phyloP scores from a whole-genome alignment of 495 filamentous ascomycete species.

The Aspergillus homomorphus region DNA sequence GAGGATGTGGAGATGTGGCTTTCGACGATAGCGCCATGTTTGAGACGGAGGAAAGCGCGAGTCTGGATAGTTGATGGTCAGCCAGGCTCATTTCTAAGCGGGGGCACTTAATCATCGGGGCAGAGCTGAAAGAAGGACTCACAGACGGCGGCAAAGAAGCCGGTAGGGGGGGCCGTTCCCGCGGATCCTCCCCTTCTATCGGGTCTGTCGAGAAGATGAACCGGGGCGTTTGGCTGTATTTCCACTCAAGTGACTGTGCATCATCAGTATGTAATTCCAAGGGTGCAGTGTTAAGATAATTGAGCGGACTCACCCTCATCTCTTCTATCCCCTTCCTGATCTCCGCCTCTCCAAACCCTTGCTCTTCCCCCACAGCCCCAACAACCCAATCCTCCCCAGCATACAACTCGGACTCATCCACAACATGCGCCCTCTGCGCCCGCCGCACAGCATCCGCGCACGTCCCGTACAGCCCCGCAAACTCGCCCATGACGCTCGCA shows the following conservation, averaged over 20 bases:
- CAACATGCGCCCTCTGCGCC: constrained; percentile 32
- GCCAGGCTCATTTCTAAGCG: not conserved
- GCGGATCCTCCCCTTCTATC: constrained; percentile 50
- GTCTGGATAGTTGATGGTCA: constrained; percentile 23
- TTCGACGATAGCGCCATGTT: constrained; percentile 44
- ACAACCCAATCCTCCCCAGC: constrained; percentile 42
- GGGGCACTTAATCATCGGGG: too few species aligned
- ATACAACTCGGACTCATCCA: constrained; percentile 35
- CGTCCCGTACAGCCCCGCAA: constrained; percentile 30
- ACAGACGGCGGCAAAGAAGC: constrained; percentile 38
- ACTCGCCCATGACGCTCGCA: constrained; percentile 34
- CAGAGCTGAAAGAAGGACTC: constrained; percentile 17
- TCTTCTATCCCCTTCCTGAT: constrained; percentile 60
- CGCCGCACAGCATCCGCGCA: constrained; percentile 32
- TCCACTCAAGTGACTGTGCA: constrained; percentile 66
- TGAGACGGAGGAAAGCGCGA: constrained; percentile 39
- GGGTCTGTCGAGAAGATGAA: constrained; percentile 68
- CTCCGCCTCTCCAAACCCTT: constrained; percentile 41
- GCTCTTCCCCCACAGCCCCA: constrained; percentile 47
- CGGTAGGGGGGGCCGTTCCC: constrained; percentile 47
- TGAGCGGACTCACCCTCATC: constrained; percentile 47
- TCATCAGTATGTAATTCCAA: not conserved
- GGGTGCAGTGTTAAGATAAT: not conserved
- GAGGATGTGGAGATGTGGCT: constrained; percentile 43
- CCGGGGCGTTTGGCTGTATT: constrained; percentile 78